phyloP scores from a whole-genome alignment of 1,139 yeast species.

The Yamadazyma kanchanaburiensis region DNA sequence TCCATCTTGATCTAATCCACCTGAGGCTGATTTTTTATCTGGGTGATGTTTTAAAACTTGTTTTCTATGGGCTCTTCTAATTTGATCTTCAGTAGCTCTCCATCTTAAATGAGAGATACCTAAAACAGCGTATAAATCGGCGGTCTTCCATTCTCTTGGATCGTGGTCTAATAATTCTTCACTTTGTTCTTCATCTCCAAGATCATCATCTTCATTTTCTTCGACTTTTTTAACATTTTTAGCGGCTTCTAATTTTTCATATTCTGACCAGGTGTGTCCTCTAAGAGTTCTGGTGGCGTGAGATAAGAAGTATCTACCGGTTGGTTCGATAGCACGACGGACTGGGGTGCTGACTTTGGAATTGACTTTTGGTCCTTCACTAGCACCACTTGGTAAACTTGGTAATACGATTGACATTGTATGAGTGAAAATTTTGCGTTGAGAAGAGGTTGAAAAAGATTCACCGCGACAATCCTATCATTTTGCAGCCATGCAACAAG shows the following conservation, averaged over 20 bases:
- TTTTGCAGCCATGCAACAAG: no score
- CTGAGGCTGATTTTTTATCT: conserved; percentile 87
- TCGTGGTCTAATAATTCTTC: conserved; percentile 83
- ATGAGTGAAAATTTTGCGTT: no score
- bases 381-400: conserved; percentile 38
- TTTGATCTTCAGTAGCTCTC: conserved; percentile 89
- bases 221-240: conserved; percentile 76
- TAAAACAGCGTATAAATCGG: conserved; percentile 93
- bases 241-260: conserved; percentile 90
- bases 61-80: conserved; percentile 95
- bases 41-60: conserved; percentile 98
- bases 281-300: conserved; percentile 95
- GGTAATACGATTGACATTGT: conserved; percentile 12
- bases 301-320: conserved; percentile 92
- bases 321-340: conserved; percentile 92
- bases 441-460: no score
- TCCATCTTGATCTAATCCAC: conserved; percentile 91
- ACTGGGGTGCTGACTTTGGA: conserved; percentile 61
- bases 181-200: conserved; percentile 74
- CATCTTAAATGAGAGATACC: conserved; percentile 90
- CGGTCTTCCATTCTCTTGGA: conserved; percentile 97
- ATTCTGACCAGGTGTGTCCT: conserved; percentile 99
- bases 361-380: conserved; percentile 50
- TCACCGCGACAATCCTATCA: no score
- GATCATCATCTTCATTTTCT: conserved; percentile 65